Base-by-base conservation (phyloP, 257 asterid species). In the Mitragyna speciosa region DNA sequence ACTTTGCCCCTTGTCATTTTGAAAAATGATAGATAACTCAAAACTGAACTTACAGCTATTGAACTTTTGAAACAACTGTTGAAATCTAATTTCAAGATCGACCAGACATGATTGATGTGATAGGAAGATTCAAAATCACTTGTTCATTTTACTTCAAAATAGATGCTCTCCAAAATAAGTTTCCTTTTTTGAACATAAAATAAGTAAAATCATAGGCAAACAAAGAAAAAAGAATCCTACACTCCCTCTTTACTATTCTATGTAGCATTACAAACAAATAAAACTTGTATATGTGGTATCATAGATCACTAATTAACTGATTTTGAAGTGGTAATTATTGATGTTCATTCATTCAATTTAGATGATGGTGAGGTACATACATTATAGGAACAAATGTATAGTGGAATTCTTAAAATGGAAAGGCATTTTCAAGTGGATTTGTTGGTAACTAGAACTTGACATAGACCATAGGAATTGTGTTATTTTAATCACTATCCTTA, bases 391-490 rank as follows among this genome's bases (percentile, higher is more conserved):
- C 10, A 43, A 51, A 15, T 12, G 56, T 2, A 59, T 59, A 31
- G 31, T 59, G 66, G 66, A 24, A 58, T 20, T 59, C 16, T 59
- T 59, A 26, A 22, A 61, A 33, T 61, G 6, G 33, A 17, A 68
- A 28, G 15, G 70, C 43, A 66, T 66, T 51, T 33, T 67, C 30
- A 39, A 78, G 58, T 71, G 72, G 77, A 79, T 43, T 71, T 45
- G 51, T 26, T 63, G 68, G 20, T 76, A 63, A 63, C 52, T 43
- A 76, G 58, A 47, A 28, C 61, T 61, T 22, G 22, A 16, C 8
- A 47, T 71, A 39, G 61, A 33, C 51, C 5, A 36, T 9, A 36
- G 78, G 33, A 24, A 31, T 30, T 56, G 4, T 36, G 39, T 36
- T 36, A 58, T 56, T 59, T 30, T 10, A 12, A 16, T 79, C 31